A percentile compares a stretch with the other conserved stretches of the same genome.
phyloP scores from a whole-genome alignment of 106 monocot genomes.

The Platanthera zijinensis region DNA sequence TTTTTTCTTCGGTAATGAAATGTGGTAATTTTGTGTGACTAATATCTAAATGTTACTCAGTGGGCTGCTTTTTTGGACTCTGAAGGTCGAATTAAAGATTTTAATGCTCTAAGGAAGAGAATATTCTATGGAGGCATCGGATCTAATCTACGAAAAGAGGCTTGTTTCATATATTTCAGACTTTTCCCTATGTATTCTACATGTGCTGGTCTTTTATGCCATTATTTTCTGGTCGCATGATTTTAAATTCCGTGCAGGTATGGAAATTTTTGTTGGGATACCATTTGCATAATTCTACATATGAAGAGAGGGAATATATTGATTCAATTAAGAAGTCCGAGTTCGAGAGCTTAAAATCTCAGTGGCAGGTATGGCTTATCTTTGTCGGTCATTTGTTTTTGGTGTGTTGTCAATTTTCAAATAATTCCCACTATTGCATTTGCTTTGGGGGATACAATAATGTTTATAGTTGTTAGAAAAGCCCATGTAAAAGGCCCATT shows the following conservation, averaged over 20 bases:
- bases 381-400: background rate
- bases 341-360: conserved; percentile 60
- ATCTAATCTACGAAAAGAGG: conserved; percentile 70
- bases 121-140: conserved; percentile 96
- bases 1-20: background rate
- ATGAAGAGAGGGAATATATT: conserved; percentile 71
- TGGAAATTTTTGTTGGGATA: conserved; percentile 74
- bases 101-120: conserved; percentile 62
- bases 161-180: conserved; percentile 10
- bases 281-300: conserved; percentile 55
- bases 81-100: conserved; percentile 79
- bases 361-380: conserved; percentile 48
- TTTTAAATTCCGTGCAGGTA: conserved; percentile 20
- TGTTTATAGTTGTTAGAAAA: too few relatives aligned
- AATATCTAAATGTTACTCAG: conserved; percentile 18
- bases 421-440: background rate
- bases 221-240: background rate
- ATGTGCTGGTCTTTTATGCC: background rate
- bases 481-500: too few relatives aligned
- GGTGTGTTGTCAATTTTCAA: background rate
- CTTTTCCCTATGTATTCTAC: background rate
- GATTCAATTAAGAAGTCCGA: conserved; percentile 41
- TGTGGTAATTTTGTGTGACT: background rate
- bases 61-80: conserved; percentile 63
- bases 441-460: background rate